phyloP scores from a whole-genome alignment of 2,329 filamentous ascomycete genomes.

The Cercospora janseana region DNA sequence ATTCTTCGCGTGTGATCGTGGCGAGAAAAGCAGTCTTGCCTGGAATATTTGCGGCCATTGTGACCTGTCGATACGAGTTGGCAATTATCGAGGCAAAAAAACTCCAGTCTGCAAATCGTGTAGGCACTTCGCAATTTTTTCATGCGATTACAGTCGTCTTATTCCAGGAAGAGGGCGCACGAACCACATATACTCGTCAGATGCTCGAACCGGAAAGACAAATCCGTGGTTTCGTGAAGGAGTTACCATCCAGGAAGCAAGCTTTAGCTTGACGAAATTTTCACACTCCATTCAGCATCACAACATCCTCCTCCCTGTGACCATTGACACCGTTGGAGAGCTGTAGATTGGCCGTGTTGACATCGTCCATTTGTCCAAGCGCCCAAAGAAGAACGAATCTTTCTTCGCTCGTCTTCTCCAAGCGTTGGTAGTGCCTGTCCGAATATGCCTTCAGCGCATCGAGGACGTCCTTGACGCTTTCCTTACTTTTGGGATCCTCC shows the following conservation, averaged over 20 bases:
- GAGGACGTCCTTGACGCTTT: constrained; percentile 76
- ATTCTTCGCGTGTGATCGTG: background rate
- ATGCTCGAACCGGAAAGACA: constrained; percentile 1
- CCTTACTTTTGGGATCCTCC: constrained; percentile 48
- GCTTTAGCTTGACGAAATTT: background rate
- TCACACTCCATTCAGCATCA: constrained; percentile 23
- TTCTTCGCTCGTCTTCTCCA: constrained; percentile 89
- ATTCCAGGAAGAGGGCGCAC: too few species aligned
- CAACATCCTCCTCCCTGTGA: constrained; percentile 20
- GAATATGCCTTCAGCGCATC: constrained; percentile 88
- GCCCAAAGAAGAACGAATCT: constrained; percentile 94
- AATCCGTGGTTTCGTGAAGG: background rate
- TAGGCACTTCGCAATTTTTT: too few species aligned
- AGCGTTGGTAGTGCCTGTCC: constrained; percentile 83
- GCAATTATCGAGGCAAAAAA: too few species aligned
- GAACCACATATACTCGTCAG: too few species aligned
- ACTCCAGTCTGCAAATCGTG: too few species aligned
- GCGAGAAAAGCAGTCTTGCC: background rate
- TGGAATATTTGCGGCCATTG: background rate
- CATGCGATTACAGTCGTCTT: too few species aligned
- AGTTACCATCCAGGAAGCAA: too few species aligned
- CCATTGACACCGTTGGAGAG: constrained; percentile 22
- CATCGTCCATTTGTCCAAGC: constrained; percentile 83
- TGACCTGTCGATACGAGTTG: background rate
- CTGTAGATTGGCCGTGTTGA: constrained; percentile 35